Base-by-base conservation (phyloP, 495 filamentous ascomycete genomes). In the Glutinoglossum americanum region DNA sequence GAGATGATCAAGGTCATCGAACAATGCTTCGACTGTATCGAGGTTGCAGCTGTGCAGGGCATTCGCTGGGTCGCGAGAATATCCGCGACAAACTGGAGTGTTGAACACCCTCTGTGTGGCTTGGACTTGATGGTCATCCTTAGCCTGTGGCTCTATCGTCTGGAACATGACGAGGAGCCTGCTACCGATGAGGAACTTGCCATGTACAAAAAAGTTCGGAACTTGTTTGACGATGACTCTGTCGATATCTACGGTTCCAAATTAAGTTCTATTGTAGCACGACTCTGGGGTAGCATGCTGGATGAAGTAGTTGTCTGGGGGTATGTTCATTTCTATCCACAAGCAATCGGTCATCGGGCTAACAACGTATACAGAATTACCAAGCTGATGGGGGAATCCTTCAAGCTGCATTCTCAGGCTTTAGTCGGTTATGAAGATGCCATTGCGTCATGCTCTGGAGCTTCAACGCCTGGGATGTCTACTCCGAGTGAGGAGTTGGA, bases 271-370 rank as follows among this genome's bases (percentile, higher is more conserved):
- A 88, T 86, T 54, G 90, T 98, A 37, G 89, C 92, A 63, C 81
- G 85, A 66, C 79, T 96, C 58, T 98, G 92, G 92, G 92, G 93
- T 67, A 87, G 86, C 61, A 97, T 97, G 83, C 78, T 98, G 63
- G 90, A 97, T 69, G 93, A 95, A 69, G 92, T 96, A 60, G 90
- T 96, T 63, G 92, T 98, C 58, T 98, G 92, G 92, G 92, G 92
- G 83, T 85, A 78, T 74, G 82, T 76, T 51, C 49, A 57, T 25
- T 35, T 41, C 55, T 23, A 13, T 13, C 26, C 7, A 3, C 10
- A 23, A 15, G 7, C 27, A 13, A 13, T 17, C 10, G 44, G 26
- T 30, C 15, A 23, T 11, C 9, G 17, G 26, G 62, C 84, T 83
- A 74, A 83, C 69, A 51, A 41, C 32, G 9, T 62, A n/a, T 28